Base-by-base conservation (phyloP, 768 basidiomycete genomes). In the Solioccasus polychromus region DNA sequence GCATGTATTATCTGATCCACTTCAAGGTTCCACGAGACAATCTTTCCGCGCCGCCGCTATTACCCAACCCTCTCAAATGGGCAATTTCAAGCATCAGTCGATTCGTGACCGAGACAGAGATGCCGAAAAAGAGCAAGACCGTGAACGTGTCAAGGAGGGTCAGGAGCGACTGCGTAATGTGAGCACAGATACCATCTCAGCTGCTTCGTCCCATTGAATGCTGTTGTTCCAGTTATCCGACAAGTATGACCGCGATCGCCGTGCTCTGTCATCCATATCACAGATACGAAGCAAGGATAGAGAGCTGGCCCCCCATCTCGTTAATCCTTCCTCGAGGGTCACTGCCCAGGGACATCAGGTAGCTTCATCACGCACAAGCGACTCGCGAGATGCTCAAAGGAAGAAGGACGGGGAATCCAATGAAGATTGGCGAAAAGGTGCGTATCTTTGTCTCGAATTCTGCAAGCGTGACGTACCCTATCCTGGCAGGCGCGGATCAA, bases 21-120 rank as follows among this genome's bases (percentile, higher is more conserved):
- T 28, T 77, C 78, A 82, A 66, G 66, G 74, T 42, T 65, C 80
- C 35, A 59, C 79, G 10, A 76, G 89, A 46, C 78, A 85, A 20
- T 75, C 81, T 7, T 91, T 89, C 60, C 80, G 87, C 24, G 76
- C 87, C 11, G 73, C 66, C 12, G 52, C 66, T 20, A 56, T 86
- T 39, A 78, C 86, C 20, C 89, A 92, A 57, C 87, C 88, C 22
- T 88, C 90, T 28, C 89, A 92, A 69, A 92, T 92, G 90, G 90
- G 90, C 38, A 91, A 90, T 61, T 92, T 92, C 66, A 88, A 89
- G 61, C 90, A 92, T 58, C 90, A 92, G 54, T 88, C 89, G 10
- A 68, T 85, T 55, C 85, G 88, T 42, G 79, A 68, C 45, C 69
- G 75, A 39, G 79, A 68, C 35, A 61, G 57, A 43, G 65, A 80